Conservation (phyloP, 371 early-diverging fungal species). For the Vairimorpha necatrix region DNA sequence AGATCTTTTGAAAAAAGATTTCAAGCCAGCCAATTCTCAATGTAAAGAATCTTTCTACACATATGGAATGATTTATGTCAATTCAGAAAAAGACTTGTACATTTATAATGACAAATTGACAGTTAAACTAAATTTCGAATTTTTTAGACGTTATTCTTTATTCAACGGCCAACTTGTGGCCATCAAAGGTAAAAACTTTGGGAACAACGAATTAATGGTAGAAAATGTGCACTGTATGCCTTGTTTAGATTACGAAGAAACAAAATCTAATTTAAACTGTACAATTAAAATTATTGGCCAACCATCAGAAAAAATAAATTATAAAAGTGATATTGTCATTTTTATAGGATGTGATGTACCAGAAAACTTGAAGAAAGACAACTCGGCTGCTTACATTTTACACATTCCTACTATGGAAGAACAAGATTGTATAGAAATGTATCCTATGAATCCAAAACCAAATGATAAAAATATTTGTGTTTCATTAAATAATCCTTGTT, state of each 20-base stretch:
- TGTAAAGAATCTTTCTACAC: slow-evolving; percentile 27
- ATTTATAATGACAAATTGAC: slow-evolving; percentile 30
- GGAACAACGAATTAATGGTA: slow-evolving; percentile 45
- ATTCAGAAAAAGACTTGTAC: slow-evolving; percentile 1
- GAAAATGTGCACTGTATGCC: slow-evolving; percentile 37
- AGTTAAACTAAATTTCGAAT: slow-evolving; percentile 40
- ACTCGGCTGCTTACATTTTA: slow-evolving; percentile 16
- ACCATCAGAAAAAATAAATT: slow-evolving; percentile 13
- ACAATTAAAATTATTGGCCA: slow-evolving; percentile 26
- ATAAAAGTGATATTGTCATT: slow-evolving; percentile 34
- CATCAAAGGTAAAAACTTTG: slow-evolving; percentile 46
- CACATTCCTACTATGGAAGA: slow-evolving; percentile 49
- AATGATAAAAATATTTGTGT: neutral
- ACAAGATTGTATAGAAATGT: slow-evolving; percentile 15
- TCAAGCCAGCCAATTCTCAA: slow-evolving; percentile 26
- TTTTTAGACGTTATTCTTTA: slow-evolving; percentile 38
- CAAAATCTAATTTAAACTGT: neutral
- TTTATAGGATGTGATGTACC: slow-evolving; percentile 40
- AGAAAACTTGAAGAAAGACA: neutral
- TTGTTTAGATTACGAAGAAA: slow-evolving; percentile 17
- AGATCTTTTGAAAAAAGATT: slow-evolving; percentile 30
- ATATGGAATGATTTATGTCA: slow-evolving; percentile 39
- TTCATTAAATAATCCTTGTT: slow-evolving; percentile 43
- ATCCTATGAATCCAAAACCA: slow-evolving; percentile 36
- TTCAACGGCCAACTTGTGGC: slow-evolving; percentile 55